Conservation (phyloP, 2,329 filamentous ascomycete species). For the Triangularia verruculosa region DNA sequence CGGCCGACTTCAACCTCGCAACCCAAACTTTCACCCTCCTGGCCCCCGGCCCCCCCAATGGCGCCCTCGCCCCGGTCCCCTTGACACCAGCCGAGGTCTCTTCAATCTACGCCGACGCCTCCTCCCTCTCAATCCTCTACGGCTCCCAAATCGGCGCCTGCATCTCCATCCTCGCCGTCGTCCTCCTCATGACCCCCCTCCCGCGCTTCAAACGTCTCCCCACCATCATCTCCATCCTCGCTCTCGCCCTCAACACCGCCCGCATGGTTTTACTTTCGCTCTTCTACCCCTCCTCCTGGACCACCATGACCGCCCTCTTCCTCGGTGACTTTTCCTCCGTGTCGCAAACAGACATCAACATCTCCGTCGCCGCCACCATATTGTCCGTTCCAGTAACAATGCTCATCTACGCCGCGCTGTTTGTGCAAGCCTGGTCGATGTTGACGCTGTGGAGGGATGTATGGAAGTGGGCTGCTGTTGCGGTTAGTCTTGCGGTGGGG, state of each 20-base stretch:
- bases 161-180: constrained; percentile 60
- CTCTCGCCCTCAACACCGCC: constrained; percentile 58
- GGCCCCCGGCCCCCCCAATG: constrained; percentile 31
- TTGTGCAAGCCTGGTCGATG: constrained; percentile 53
- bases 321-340: constrained; percentile 53
- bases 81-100: constrained; percentile 37
- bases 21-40: constrained; percentile 38
- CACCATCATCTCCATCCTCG: constrained; percentile 62
- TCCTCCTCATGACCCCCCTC: constrained; percentile 64
- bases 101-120: constrained; percentile 31
- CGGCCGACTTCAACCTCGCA: constrained; percentile 34
- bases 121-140: constrained; percentile 47
- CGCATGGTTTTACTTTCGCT: constrained; percentile 56
- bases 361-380: constrained; percentile 40
- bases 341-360: constrained; percentile 35
- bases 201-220: constrained; percentile 63
- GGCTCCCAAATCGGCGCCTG: constrained; percentile 68
- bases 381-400: constrained; percentile 45
- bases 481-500: not conserved
- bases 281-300: constrained; percentile 60
- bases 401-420: constrained; percentile 46
- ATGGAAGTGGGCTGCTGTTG: not conserved
- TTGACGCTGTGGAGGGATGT: constrained; percentile 45
- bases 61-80: constrained; percentile 31
- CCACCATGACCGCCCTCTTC: constrained; percentile 60